phyloP scores from a whole-genome alignment of 1,284 basidiomycete genomes.

The Trichosporon asahii region DNA sequence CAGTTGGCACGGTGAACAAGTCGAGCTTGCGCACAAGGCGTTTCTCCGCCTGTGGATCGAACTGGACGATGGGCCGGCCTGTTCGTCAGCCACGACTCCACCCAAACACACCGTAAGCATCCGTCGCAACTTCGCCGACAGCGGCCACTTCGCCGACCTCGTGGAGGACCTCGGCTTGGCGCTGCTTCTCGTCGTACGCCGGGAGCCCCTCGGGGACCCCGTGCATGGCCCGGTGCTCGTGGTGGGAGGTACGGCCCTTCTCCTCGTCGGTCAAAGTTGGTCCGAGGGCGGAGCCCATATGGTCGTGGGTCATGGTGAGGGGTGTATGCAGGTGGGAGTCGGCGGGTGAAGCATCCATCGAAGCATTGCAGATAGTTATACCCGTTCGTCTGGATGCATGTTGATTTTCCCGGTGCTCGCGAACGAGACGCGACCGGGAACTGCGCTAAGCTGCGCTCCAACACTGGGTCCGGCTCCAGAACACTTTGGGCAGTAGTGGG shows the following conservation, averaged over 20 bases:
- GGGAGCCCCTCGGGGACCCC: neutral
- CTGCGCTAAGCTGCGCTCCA: neutral
- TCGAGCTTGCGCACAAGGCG: constrained; percentile 27
- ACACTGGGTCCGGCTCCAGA: neutral
- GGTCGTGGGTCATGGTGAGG: neutral
- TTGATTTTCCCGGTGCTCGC: neutral
- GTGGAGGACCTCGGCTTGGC: neutral
- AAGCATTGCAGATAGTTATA: neutral
- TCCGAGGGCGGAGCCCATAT: neutral
- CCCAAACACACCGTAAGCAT: neutral
- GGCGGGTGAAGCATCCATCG: neutral
- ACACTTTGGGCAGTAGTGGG: too few species aligned
- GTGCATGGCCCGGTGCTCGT: neutral
- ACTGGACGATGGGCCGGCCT: constrained; percentile 15
- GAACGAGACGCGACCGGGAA: neutral
- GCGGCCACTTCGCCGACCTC: neutral
- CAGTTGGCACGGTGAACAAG: constrained; percentile 18
- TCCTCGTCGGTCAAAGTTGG: neutral
- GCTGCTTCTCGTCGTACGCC: neutral
- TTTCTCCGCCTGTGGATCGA: constrained; percentile 24
- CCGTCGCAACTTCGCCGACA: neutral
- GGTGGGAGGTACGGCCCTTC: neutral
- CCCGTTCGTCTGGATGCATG: neutral
- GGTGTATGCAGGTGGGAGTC: neutral
- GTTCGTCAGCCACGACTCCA: neutral